Percentiles rank a stretch among this genome's conserved stretches.
phyloP scores from a whole-genome alignment of 2,329 filamentous ascomycete genomes.

The Alternaria rosae region DNA sequence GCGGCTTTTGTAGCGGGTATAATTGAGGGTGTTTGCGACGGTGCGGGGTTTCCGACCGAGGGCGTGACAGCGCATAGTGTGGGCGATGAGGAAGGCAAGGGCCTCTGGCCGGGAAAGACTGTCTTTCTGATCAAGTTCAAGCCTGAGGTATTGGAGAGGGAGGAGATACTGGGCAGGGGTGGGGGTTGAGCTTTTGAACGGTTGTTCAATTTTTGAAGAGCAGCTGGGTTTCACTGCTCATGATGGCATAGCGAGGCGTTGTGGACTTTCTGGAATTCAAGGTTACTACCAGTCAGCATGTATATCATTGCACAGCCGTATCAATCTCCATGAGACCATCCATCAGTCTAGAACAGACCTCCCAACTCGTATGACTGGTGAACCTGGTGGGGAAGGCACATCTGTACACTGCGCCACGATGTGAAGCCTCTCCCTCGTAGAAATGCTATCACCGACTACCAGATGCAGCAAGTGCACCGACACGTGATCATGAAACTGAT shows the following conservation, averaged over 20 bases:
- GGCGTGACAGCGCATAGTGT: slow-evolving; percentile 86
- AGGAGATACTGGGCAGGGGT: slow-evolving; percentile 76
- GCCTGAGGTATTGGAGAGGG: slow-evolving; percentile 88
- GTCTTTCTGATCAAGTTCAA: slow-evolving; percentile 95
- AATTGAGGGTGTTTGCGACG: slow-evolving; percentile 94
- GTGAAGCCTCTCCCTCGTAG: background rate
- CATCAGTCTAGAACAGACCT: background rate
- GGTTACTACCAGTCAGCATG: background rate
- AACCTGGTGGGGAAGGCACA: background rate
- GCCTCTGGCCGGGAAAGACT: slow-evolving; percentile 93
- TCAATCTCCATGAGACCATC: background rate
- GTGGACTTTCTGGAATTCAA: background rate
- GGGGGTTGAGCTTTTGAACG: slow-evolving; percentile 44
- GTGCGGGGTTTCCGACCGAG: slow-evolving; percentile 81
- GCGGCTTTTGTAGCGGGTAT: slow-evolving; percentile 95
- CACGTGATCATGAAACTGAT: slow-evolving; percentile 21
- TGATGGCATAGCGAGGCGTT: slow-evolving; percentile 29
- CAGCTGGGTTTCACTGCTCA: background rate
- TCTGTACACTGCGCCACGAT: background rate
- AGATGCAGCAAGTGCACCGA: slow-evolving; percentile 7
- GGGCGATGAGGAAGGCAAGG: slow-evolving; percentile 55
- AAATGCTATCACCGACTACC: slow-evolving; percentile 6
- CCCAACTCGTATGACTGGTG: background rate
- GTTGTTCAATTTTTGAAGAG: background rate
- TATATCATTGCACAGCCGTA: background rate